Conservation (phyloP, 805 yeast species). For the Saturnispora quitensis region DNA sequence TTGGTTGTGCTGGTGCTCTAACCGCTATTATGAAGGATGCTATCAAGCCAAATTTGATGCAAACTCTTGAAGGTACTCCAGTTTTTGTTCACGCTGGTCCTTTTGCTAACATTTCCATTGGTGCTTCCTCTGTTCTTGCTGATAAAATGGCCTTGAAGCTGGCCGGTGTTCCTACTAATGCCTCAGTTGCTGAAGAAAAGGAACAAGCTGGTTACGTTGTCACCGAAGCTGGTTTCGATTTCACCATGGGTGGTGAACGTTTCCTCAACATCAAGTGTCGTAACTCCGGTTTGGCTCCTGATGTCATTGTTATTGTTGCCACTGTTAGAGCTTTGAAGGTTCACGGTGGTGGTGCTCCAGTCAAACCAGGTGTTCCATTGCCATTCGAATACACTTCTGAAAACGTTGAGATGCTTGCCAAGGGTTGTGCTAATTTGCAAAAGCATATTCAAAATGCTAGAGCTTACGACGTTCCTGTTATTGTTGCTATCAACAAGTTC, state of each 20-base stretch:
- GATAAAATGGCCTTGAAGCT: constrained; percentile 88
- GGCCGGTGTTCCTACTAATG: constrained; percentile 53
- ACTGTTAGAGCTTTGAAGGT: constrained; percentile 94
- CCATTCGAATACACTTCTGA: constrained; percentile 77
- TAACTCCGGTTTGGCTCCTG: constrained; percentile 79
- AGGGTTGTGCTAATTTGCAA: constrained; percentile 80
- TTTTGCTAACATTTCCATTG: constrained; percentile 93
- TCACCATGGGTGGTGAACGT: constrained; percentile 99
- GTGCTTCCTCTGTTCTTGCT: constrained; percentile 91
- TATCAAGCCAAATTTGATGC: constrained; percentile 94
- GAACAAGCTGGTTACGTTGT: constrained; percentile 72
- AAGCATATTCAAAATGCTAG: constrained; percentile 85
- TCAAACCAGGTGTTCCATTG: constrained; percentile 83
- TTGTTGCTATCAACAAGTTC: constrained; percentile 88
- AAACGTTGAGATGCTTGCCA: constrained; percentile 64
- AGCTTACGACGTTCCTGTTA: constrained; percentile 82
- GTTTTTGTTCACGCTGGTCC: constrained; percentile 98
- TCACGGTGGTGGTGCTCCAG: constrained; percentile 97
- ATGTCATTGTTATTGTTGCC: constrained; percentile 88
- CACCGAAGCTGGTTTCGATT: constrained; percentile 97
- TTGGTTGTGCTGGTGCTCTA: constrained; percentile 93
- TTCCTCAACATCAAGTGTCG: constrained; percentile 94
- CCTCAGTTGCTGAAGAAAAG: constrained; percentile 26
- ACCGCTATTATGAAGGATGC: constrained; percentile 94
- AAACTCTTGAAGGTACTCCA: constrained; percentile 94